Conservation (phyloP, 139 green algal genomes). For the Coelastrella sp. region DNA sequence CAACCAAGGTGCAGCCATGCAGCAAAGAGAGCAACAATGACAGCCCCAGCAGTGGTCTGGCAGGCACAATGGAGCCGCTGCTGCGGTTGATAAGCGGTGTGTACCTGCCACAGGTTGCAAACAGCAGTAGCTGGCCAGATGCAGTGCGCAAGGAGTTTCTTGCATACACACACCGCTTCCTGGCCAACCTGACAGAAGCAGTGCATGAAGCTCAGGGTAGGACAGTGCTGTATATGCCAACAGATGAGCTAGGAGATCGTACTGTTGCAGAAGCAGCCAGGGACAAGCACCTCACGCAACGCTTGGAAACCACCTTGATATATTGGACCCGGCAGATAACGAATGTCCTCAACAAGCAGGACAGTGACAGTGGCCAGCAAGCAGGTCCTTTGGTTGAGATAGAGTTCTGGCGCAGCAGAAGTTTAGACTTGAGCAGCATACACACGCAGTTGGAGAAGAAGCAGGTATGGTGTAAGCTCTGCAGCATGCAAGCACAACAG, state of each 20-base stretch:
- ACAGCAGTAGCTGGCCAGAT: conserved; percentile 76
- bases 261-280: conserved; percentile 36
- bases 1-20: neutral
- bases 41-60: neutral
- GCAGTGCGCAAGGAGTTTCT: conserved; percentile 81
- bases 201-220: conserved; percentile 74
- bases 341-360: conserved; percentile 36
- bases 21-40: neutral
- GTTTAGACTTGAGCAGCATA: conserved; percentile 81
- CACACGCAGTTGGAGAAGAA: conserved; percentile 76
- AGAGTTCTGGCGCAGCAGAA: conserved; percentile 86
- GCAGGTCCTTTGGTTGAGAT: conserved; percentile 86
- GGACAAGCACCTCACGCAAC: conserved; percentile 87
- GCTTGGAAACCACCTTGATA: conserved; percentile 86
- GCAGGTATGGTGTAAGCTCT: conserved; percentile 20
- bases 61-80: conserved; percentile 61
- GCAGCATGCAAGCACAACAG: neutral
- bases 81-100: conserved; percentile 73
- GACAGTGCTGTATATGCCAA: conserved; percentile 88
- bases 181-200: conserved; percentile 82
- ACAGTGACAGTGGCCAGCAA: conserved; percentile 51
- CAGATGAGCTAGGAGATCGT: conserved; percentile 48
- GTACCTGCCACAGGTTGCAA: conserved; percentile 79
- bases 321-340: conserved; percentile 86
- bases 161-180: conserved; percentile 83